Percentiles rank a stretch among this genome's conserved stretches.
Evolutionary conservation across 179 eudicot species (phyloP).

Genomic region (Beta macrorhiza): DNA sequence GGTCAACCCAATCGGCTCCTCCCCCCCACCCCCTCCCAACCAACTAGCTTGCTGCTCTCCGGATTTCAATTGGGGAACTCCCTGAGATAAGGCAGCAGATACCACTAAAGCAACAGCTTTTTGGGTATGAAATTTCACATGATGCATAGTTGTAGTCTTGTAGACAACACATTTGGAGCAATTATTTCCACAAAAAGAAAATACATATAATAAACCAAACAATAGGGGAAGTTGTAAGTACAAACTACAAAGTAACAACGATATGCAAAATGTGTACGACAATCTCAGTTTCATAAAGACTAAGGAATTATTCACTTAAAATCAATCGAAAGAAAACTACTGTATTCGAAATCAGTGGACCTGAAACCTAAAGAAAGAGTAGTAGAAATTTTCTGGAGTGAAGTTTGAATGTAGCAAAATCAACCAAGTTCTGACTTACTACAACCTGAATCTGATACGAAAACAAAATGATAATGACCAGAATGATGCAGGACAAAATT

Average conservation of each 20-base stretch:
- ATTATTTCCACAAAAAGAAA: not conserved
- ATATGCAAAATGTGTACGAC: not conserved
- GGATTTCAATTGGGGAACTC: no score
- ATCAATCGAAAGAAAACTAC: not conserved
- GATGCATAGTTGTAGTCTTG: not conserved
- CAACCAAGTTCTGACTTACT: not conserved
- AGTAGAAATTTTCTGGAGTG: not conserved
- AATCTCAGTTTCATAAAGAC: not conserved
- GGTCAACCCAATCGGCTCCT: no score
- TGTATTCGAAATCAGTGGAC: not conserved
- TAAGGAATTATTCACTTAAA: not conserved
- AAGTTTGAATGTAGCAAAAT: not conserved
- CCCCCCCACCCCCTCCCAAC: no score
- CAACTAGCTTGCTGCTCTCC: no score
- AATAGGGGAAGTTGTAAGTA: not conserved
- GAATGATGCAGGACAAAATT: not conserved
- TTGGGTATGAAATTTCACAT: no score
- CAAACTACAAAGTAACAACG: no score
- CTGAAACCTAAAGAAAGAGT: not conserved
- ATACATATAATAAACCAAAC: not conserved
- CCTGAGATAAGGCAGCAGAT: no score
- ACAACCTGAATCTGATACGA: not conserved
- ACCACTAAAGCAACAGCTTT: no score
- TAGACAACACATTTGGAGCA: not conserved
- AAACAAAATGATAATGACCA: not conserved